Percentiles rank a stretch among this genome's conserved stretches.
Evolutionary conservation across 108 stramenopile species (phyloP).

Genomic region (Pseudonitzschia multistriata): DNA sequence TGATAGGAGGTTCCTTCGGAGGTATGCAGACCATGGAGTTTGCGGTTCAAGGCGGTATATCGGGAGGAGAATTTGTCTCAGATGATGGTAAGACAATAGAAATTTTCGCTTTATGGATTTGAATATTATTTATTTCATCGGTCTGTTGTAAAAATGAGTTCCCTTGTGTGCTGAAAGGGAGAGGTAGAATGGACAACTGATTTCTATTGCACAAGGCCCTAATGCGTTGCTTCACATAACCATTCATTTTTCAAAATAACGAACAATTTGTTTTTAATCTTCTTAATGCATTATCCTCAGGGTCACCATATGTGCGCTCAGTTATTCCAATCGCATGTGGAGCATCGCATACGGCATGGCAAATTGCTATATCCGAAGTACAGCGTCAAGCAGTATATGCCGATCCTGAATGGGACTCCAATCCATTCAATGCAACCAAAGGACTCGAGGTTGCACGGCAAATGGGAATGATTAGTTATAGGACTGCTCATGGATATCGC

Average conservation of each 20-base stretch:
- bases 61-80: constrained; percentile 30
- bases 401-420: constrained; percentile 84
- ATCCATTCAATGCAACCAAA: constrained; percentile 58
- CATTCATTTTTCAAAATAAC: neutral
- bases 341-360: constrained; percentile 91
- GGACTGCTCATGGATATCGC: constrained; percentile 79
- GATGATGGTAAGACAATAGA: constrained; percentile 29
- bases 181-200: neutral
- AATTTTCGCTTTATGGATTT: neutral
- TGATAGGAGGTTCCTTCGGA: constrained; percentile 93
- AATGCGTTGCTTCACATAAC: no score
- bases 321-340: constrained; percentile 90
- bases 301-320: constrained; percentile 67
- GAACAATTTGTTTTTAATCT: neutral
- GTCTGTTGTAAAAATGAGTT: neutral
- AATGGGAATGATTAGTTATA: constrained; percentile 92
- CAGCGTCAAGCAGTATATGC: constrained; percentile 93
- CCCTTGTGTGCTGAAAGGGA: neutral
- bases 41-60: constrained; percentile 76
- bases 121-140: neutral
- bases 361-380: constrained; percentile 89
- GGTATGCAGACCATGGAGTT: constrained; percentile 96
- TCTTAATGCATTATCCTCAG: constrained; percentile 3
- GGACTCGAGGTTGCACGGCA: constrained; percentile 90
- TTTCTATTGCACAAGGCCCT: no score